Conservation (phyloP, 1,284 basidiomycete species). For the Termitomyces sp. region DNA sequence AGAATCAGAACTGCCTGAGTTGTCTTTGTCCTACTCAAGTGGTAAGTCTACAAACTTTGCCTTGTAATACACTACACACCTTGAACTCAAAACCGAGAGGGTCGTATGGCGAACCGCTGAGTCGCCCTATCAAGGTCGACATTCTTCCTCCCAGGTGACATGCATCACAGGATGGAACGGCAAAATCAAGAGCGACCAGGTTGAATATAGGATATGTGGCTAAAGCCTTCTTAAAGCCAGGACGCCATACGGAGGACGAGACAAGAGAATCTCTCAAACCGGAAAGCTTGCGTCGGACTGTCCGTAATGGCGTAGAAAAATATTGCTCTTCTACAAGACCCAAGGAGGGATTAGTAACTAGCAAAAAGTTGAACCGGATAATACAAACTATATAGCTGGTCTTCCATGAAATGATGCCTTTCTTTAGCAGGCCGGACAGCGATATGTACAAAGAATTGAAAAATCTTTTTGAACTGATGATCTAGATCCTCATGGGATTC, state of each 20-base stretch:
- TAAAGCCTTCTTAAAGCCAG: conserved; percentile 60
- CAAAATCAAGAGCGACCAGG: conserved; percentile 46
- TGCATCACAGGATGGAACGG: conserved; percentile 68
- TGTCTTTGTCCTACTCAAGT: conserved; percentile 7
- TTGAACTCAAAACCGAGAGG: conserved; percentile 50
- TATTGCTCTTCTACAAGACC: conserved; percentile 52
- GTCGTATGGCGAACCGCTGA: conserved; percentile 60
- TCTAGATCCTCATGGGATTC: conserved; percentile 66
- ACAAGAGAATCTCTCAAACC: conserved; percentile 70
- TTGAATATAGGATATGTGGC: conserved; percentile 63
- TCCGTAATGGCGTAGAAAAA: conserved; percentile 62
- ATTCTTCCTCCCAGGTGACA: conserved; percentile 68
- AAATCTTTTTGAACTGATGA: conserved; percentile 80
- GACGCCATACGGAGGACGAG: conserved; percentile 74
- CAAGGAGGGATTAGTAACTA: neutral
- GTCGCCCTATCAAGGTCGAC: conserved; percentile 54
- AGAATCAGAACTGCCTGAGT: conserved; percentile 19
- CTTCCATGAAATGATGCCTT: conserved; percentile 50
- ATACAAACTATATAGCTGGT: conserved; percentile 45
- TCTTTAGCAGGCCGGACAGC: conserved; percentile 54
- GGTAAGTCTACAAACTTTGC: conserved; percentile 1
- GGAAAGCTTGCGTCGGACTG: conserved; percentile 58
- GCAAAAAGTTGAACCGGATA: conserved; percentile 2
- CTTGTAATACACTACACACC: conserved; percentile 14
- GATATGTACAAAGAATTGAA: conserved; percentile 80